These are phyloP conservation scores for Pulveroboletus sp. DNA, from an alignment of 768 basidiomycete species.

Conservation along the genomic window DNA sequence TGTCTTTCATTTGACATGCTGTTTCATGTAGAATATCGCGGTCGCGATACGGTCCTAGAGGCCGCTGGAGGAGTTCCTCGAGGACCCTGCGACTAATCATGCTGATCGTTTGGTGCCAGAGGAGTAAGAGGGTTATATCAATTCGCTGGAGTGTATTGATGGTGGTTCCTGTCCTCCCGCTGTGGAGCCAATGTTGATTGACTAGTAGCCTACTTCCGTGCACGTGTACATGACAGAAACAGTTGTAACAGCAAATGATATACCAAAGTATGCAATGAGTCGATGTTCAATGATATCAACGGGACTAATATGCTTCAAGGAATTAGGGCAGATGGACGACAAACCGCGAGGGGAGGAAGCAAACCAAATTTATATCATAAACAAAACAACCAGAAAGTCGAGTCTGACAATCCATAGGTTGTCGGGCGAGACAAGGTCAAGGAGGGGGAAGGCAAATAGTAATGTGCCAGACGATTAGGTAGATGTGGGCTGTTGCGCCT, in stretches of 20 bases:
- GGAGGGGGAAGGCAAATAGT: conserved; percentile 11
- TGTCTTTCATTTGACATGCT: conserved; percentile 13
- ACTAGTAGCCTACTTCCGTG: conserved; percentile 20
- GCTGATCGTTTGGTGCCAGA: background rate
- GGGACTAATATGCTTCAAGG: conserved; percentile 16
- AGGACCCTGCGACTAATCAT: conserved; percentile 20
- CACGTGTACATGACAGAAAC: conserved; percentile 26
- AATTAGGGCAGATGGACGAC: conserved; percentile 26
- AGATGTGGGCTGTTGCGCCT: conserved; percentile 35
- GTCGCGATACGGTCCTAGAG: conserved; percentile 31
- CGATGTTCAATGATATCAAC: conserved; percentile 25
- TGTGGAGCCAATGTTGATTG: conserved; percentile 7
- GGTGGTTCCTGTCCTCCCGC: background rate
- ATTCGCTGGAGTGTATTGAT: background rate
- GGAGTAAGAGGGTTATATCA: background rate
- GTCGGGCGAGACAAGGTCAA: conserved; percentile 2
- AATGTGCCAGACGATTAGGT: conserved; percentile 25
- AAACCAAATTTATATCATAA: conserved; percentile 28
- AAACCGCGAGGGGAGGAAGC: conserved; percentile 11
- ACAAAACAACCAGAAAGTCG: conserved; percentile 20
- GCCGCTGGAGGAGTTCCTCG: conserved; percentile 21
- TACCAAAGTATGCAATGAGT: conserved; percentile 25
- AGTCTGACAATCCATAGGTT: conserved; percentile 9
- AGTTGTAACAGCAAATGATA: conserved; percentile 28
- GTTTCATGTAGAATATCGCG: conserved; percentile 19